Evolutionary conservation across 495 filamentous ascomycete genomes (phyloP).

Genomic region (Penicillium flavigenum): DNA sequence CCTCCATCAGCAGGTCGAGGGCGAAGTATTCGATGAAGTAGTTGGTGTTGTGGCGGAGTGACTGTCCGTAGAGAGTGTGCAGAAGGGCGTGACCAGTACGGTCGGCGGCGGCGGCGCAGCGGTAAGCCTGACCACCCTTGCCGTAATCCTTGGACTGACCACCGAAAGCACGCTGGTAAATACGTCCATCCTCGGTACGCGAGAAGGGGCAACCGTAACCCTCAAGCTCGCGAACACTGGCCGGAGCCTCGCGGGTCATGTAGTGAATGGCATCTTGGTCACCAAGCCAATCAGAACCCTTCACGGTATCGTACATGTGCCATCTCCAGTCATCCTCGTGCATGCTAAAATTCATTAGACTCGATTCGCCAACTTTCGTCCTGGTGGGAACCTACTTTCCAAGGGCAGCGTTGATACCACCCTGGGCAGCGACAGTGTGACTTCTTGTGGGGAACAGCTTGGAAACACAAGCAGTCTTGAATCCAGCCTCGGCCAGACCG

Average conservation of each 20-base stretch:
- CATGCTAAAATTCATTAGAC: conserved; percentile 53
- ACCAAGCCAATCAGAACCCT: conserved; percentile 97
- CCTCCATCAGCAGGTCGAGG: conserved; percentile 93
- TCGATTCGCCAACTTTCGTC: conserved; percentile 2
- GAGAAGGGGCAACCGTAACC: conserved; percentile 98
- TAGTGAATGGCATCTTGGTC: conserved; percentile 99
- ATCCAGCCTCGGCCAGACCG: conserved; percentile 93
- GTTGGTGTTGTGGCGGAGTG: conserved; percentile 93
- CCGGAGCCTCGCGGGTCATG: conserved; percentile 94
- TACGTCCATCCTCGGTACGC: conserved; percentile 93
- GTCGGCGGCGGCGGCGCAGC: conserved; percentile 92
- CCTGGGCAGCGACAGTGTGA: conserved; percentile 85
- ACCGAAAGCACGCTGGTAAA: conserved; percentile 98
- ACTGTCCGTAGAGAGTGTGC: conserved; percentile 98
- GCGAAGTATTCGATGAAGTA: conserved; percentile 99
- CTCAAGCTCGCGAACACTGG: conserved; percentile 89
- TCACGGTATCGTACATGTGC: conserved; percentile 99
- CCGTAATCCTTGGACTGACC: conserved; percentile 93
- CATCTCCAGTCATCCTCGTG: conserved; percentile 95
- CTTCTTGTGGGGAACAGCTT: conserved; percentile 96
- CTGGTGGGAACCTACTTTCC: conserved; percentile 62
- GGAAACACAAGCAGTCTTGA: conserved; percentile 97
- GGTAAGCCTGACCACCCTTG: conserved; percentile 95
- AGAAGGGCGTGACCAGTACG: conserved; percentile 94
- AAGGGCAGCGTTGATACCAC: conserved; percentile 90